Base-by-base conservation (phyloP, 805 yeast genomes). In the Ogataea sp. region DNA sequence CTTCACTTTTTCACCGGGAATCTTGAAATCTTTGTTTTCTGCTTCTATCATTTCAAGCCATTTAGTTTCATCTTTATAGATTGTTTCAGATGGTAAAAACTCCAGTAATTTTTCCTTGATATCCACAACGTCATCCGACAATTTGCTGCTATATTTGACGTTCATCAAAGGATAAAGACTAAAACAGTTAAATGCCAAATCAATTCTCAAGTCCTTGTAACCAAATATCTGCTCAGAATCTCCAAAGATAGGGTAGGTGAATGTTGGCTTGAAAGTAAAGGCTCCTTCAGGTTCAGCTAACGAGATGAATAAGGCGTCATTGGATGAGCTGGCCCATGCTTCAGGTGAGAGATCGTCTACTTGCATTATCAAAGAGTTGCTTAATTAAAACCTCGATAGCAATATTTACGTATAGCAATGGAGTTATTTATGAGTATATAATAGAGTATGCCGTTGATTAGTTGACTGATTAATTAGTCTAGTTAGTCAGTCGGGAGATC, bases 221-320 rank as follows among this genome's bases (percentile, higher is more conserved):
- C 98, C 98, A 53, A 80, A 86, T 1, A 93, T 79, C 39, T 80
- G 80, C 55, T 93, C 98, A 2, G 87, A 72, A 36, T 88, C 95
- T 6, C 97, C 97, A 67, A 77, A 93, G 10, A 93, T 82, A 2
- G 97, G 95, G 58, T 93, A 93, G 1, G 97, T 90, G 62, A 86
- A 88, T 13, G 64, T 53, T 0, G 97, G 97, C 29, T 70, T 62
- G 64, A 89, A 88, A 3, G 75, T 65, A 17, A 80, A 74, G 2
- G 79, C 72, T 0, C 79, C 79, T 3, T 68, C 61, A 2, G 73
- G 68, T 42, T 75, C 80, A 4, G 83, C 83, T 32, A 80, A 53
- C 3, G 75, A 76, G 7, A 87, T 55, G 35, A 71, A 67, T 15
- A 84, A 59, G 0, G 78, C 81, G 13, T 82, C 83, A 44, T 81